Evolutionary conservation across 345 rosid species (phyloP).

Genomic region (Lepidium didymum): DNA sequence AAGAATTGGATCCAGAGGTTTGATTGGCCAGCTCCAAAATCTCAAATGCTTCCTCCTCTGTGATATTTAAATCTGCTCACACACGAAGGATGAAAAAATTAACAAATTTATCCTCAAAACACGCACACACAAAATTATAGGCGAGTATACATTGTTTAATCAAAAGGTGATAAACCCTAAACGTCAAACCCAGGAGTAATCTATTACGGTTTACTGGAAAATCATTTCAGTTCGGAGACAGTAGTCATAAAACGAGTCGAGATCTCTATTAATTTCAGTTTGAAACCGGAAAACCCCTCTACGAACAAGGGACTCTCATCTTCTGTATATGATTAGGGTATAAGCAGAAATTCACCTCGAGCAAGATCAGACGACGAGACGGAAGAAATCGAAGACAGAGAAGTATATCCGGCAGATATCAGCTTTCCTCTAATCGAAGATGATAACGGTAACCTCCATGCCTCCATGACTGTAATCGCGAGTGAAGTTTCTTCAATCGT

Average conservation of each 20-base stretch:
- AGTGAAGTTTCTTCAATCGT: slow-evolving; percentile 2
- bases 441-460: slow-evolving; percentile 51
- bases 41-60: slow-evolving; percentile 54
- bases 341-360: slow-evolving; percentile 36
- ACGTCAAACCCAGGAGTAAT: neutral
- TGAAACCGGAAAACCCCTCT: neutral
- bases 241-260: neutral
- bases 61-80: slow-evolving; percentile 41
- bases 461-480: slow-evolving; percentile 42
- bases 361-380: slow-evolving; percentile 49
- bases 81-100: neutral
- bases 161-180: neutral
- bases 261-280: neutral
- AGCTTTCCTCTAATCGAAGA: slow-evolving; percentile 65
- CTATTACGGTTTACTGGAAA: neutral
- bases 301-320: neutral
- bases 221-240: neutral
- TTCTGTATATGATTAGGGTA: neutral
- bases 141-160: neutral
- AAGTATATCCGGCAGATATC: slow-evolving; percentile 55
- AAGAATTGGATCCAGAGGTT: slow-evolving; percentile 3
- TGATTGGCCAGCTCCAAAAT: slow-evolving; percentile 42
- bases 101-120: neutral
- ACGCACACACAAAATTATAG: neutral
- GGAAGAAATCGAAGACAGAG: slow-evolving; percentile 49